Evolutionary conservation across 306 rosid genomes (phyloP).

Genomic region (Abrus precatorius): DNA sequence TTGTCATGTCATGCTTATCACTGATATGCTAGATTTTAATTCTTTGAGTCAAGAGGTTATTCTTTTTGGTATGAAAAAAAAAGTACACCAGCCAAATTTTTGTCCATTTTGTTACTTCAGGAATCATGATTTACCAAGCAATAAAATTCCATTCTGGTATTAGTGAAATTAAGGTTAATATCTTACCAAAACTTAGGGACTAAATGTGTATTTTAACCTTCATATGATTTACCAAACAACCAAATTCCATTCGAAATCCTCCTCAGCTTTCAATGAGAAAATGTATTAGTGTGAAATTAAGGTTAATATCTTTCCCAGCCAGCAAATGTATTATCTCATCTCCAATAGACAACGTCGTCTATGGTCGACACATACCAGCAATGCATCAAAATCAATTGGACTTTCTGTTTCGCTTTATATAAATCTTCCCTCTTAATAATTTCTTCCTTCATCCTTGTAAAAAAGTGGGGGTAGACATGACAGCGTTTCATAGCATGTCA

Average conservation of each 20-base stretch:
- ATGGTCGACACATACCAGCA: not conserved
- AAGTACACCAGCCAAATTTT: too few relatives aligned
- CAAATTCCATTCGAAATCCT: too few relatives aligned
- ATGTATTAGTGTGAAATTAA: not conserved
- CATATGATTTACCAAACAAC: too few relatives aligned
- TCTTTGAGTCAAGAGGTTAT: too few relatives aligned
- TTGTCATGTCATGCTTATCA: too few relatives aligned
- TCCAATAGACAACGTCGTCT: not conserved
- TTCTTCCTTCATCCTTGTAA: not conserved
- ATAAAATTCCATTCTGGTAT: too few relatives aligned
- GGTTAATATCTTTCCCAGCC: not conserved
- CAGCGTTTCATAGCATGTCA: not conserved
- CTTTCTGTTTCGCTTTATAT: not conserved
- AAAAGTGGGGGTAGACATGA: not conserved
- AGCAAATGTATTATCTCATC: not conserved
- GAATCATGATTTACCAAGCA: too few relatives aligned
- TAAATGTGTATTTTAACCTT: too few relatives aligned
- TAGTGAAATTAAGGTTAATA: not conserved
- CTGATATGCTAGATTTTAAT: too few relatives aligned
- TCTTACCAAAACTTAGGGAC: not conserved
- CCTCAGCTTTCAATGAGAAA: too few relatives aligned
- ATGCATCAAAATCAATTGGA: constrained; percentile 3
- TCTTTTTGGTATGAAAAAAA: too few relatives aligned
- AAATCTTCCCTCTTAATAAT: not conserved
- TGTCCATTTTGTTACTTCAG: too few relatives aligned